Evolutionary conservation across 164 flowering plant species (phyloP).

Genomic region (Buxus sempervirens): DNA sequence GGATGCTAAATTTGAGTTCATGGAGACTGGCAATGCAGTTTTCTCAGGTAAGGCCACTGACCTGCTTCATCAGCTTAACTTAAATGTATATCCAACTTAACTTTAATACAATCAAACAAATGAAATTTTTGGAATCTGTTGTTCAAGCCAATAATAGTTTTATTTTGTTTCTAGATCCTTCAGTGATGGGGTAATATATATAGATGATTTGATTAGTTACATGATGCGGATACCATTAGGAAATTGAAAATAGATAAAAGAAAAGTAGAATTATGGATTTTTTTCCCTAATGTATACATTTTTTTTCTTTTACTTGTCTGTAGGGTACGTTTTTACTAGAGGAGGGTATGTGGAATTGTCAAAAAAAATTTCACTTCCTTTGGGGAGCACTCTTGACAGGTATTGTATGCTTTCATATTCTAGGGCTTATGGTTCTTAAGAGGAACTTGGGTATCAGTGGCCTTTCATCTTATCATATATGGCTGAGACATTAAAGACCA

Average conservation of each 20-base stretch:
- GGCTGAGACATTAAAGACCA: not conserved
- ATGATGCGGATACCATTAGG: not conserved
- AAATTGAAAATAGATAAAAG: too few species aligned
- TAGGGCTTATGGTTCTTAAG: not conserved
- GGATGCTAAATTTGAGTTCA: constrained; percentile 87
- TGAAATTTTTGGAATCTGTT: too few species aligned
- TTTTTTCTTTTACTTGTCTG: constrained; percentile 1
- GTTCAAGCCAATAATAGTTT: too few species aligned
- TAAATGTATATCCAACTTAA: not conserved
- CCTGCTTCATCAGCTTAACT: not conserved
- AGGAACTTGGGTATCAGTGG: not conserved
- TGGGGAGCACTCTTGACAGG: constrained; percentile 93
- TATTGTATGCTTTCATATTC: constrained; percentile 15
- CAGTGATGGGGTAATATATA: too few species aligned
- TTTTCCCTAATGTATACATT: too few species aligned
- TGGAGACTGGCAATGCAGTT: constrained; percentile 70
- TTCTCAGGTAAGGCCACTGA: constrained; percentile 65
- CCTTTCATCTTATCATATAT: not conserved
- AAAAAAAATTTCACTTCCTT: constrained; percentile 74
- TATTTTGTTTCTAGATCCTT: too few species aligned
- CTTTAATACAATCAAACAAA: too few species aligned
- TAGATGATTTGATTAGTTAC: too few species aligned
- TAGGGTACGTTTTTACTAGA: constrained; percentile 90
- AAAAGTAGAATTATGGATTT: not conserved
- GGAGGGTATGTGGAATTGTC: constrained; percentile 94